Base-by-base conservation (phyloP, 805 yeast species). In the Metschnikowia lunata region DNA sequence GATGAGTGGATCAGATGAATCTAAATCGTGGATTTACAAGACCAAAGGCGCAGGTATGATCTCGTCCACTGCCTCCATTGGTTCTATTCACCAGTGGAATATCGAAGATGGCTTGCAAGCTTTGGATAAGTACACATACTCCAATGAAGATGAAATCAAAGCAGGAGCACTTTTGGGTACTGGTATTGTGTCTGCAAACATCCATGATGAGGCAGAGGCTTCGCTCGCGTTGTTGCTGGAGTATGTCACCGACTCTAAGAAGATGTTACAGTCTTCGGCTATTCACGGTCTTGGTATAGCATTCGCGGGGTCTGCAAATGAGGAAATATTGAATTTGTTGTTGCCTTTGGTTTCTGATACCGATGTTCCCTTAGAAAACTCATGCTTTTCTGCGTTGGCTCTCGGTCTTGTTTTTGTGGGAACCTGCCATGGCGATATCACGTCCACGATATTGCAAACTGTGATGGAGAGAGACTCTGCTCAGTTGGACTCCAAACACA, bases 81-180 rank as follows among this genome's bases (percentile, higher is more conserved):
- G 98, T 45, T 75, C 95, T 6, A 76, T 93, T 50, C 82, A 83
- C 61, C 88, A 88, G 60, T 93, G 99, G 99, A 86, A 91, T 66
- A 75, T 79, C 44, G 79, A 82, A 56, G 91, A 86, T 54, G 98
- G 97, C 51, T 76, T 93, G 52, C 97, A 91, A 67, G 80, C 79
- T 45, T 75, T 93, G 56, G 98, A 93, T 67, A 87, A 85, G 64
- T 90, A 85, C 63, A 71, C 91, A 46, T 90, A 90, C 59, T 83
- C 95, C 4, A 77, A 82, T 13, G 96, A 89, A 56, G 83, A 81
- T 46, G 91, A 88, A 59, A 80, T 90, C 54, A 88, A 88, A 68
- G 97, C 98, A 7, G 99, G 99, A 67, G 96, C 99, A 6, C 74
- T 93, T 46, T 75, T 93, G 53, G 99, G 98, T 64, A 88, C 88